Base-by-base conservation (phyloP, 148 eudicot species). In the Rheum nobile region DNA sequence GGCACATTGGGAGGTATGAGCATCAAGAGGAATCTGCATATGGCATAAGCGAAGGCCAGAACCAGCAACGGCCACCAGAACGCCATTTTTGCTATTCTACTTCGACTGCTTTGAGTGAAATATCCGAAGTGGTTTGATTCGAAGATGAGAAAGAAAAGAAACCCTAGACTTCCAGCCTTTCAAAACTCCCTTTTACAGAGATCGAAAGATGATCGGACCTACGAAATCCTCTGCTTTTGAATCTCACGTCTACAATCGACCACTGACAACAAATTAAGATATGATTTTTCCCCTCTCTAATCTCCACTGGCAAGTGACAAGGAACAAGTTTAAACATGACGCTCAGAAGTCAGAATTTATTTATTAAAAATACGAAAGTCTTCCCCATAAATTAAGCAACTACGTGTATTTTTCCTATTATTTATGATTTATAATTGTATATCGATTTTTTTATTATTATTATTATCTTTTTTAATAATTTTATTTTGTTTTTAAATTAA, bases 1-100 rank as follows among this genome's bases (percentile, higher is more conserved):
- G 96, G 97, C 37, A 94, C 96, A 82, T 94, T 94, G 34, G 89
- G 83, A 77, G 98, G 98, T 55, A 94, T 87, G 81, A 94, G 93
- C 97, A 87, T 87, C 29, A 94, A 52, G 21, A 94, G 82, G 71
- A 94, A 83, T 69, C 75, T 91, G 78, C 98, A 94, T 77, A 94
- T 57, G 44, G 84, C 96, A 73, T 83, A 85, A 43, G 97, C 92
- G 43, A 94, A 26, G 6, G 84, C 97, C 34, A 94, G 75, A 38
- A 94, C 97, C 29, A 91, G 5, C 77, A 94, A 69, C 50, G 91
- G 85, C 91, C 90, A 94, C 98, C 93, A 87, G 54, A 89, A 83
- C 84, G 88, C 90, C 98, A 94, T 94, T 81, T 76, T 78, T 67
- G 78, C 85, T 88, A 91, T 19, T 86, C 57, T 73, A 13, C 4